A percentile compares a stretch with the other conserved stretches of the same genome.
phyloP scores from a whole-genome alignment of 2,329 filamentous ascomycete genomes.

The Alternaria tenuissima region DNA sequence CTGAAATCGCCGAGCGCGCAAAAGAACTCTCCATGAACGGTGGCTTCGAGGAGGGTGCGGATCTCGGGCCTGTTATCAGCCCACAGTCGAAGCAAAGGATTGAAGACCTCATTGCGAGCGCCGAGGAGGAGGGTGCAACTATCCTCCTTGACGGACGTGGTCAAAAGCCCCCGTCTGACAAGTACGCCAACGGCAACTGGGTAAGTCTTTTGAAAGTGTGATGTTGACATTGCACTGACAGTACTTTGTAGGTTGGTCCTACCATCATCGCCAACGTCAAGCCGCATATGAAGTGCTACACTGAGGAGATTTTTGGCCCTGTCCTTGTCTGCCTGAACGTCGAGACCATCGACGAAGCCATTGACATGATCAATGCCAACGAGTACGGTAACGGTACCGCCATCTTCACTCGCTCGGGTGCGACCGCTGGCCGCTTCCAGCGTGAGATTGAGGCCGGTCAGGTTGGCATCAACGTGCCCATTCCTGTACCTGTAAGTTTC shows the following conservation, averaged over 20 bases:
- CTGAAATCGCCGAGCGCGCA: slow-evolving; percentile 78
- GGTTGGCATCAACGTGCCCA: slow-evolving; percentile 85
- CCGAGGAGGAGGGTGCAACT: slow-evolving; percentile 81
- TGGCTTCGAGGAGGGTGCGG: slow-evolving; percentile 81
- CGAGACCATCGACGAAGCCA: slow-evolving; percentile 78
- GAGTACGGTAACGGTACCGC: slow-evolving; percentile 88
- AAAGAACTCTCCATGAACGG: slow-evolving; percentile 78
- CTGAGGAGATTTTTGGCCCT: slow-evolving; percentile 84
- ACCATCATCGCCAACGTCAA: slow-evolving; percentile 86
- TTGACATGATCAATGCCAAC: slow-evolving; percentile 83
- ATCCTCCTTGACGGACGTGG: slow-evolving; percentile 84
- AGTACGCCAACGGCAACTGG: slow-evolving; percentile 86
- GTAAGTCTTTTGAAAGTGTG: slow-evolving; percentile 52
- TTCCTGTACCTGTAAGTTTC: slow-evolving; percentile 63
- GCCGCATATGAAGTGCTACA: slow-evolving; percentile 83
- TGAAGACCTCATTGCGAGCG: slow-evolving; percentile 76
- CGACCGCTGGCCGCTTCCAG: slow-evolving; percentile 80
- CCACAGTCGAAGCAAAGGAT: slow-evolving; percentile 81
- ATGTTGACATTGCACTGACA: slow-evolving; percentile 22
- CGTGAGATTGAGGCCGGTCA: slow-evolving; percentile 84
- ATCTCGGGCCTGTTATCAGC: slow-evolving; percentile 83
- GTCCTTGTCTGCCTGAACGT: slow-evolving; percentile 84
- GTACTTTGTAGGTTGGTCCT: slow-evolving; percentile 68
- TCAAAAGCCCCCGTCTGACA: slow-evolving; percentile 71
- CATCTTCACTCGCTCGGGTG: slow-evolving; percentile 81